phyloP scores from a whole-genome alignment of 169 alveolate genomes.

The Eimeria maxima region DNA sequence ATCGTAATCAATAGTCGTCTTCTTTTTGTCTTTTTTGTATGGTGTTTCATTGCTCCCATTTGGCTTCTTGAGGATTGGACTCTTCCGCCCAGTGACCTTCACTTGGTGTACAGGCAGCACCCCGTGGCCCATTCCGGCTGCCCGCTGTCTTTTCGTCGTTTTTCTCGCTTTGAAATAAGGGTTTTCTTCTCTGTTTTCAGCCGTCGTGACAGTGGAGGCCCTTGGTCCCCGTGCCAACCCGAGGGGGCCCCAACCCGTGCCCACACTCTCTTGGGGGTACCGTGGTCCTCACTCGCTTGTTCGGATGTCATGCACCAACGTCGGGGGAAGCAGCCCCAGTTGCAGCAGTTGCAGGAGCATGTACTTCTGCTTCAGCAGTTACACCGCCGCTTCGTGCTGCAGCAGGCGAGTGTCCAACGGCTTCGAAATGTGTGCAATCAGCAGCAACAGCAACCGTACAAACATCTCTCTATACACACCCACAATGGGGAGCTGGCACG shows the following conservation, averaged over 20 bases:
- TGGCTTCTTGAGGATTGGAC: background rate
- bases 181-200: background rate
- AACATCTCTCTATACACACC: background rate
- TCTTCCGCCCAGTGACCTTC: slow-evolving; percentile 18
- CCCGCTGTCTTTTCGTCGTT: background rate
- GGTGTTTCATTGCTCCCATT: background rate
- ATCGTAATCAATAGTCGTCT: background rate
- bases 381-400: slow-evolving; percentile 39
- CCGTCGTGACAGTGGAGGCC: background rate
- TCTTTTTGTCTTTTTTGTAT: background rate
- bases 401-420: background rate
- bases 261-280: background rate
- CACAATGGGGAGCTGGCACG: background rate
- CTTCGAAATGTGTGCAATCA: background rate
- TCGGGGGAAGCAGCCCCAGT: background rate
- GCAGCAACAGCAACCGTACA: slow-evolving; percentile 40
- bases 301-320: slow-evolving; percentile 66
- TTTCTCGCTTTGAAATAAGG: background rate
- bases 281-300: background rate
- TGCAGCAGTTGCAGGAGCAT: slow-evolving; percentile 67
- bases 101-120: background rate
- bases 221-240: slow-evolving; percentile 15
- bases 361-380: slow-evolving; percentile 38
- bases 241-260: slow-evolving; percentile 17
- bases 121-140: background rate